Base-by-base conservation (phyloP, 441 rosid species). In the Brassica balearica region DNA sequence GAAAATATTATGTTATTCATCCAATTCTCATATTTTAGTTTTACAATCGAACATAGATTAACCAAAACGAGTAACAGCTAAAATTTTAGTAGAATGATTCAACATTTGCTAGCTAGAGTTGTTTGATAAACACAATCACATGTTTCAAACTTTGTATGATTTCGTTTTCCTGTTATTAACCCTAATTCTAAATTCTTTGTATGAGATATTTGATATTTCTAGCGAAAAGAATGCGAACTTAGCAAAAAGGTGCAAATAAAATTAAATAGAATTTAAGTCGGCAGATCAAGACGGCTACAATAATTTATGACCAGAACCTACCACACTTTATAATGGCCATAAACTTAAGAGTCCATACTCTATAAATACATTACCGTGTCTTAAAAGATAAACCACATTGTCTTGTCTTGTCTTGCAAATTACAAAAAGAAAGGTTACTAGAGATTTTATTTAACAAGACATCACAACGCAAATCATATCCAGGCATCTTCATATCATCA, bases 221-320 rank as follows among this genome's bases (percentile, higher is more conserved):
- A 7, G 43, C 6, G 20, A 29, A 63, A 63, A 6, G 23, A 65
- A 65, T 29, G 23, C 68, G 7, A 71, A 34, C 23, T n/a, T 65
- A 32, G 15, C 29, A 34, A 9, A 38, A 41, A 41, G 48, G 15
- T 53, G 38, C 15, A 68, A 75, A 25, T 2, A 14, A 75, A 55
- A 53, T 14, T 8, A 41, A 38, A 43, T 11, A 43, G 51, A 43
- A 43, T 10, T 10, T 43, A 43, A 68, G 82, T 73, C 9, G 77
- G 77, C 68, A 73, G 77, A 78, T 73, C 73, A 32, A 29, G 77
- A 51, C 74, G 77, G 74, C 82, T 73, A 68, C 8, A 34, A 68
- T 51, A 66, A 73, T 73, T 67, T 10, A 78, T 59, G 77, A 78
- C 32, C 11, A 73, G 36, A 73, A 78, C 70, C 77, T 61, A 78